Evolutionary conservation across 176 grass and related monocot species (phyloP).

Genomic region (Tillandsia leiboldiana): DNA sequence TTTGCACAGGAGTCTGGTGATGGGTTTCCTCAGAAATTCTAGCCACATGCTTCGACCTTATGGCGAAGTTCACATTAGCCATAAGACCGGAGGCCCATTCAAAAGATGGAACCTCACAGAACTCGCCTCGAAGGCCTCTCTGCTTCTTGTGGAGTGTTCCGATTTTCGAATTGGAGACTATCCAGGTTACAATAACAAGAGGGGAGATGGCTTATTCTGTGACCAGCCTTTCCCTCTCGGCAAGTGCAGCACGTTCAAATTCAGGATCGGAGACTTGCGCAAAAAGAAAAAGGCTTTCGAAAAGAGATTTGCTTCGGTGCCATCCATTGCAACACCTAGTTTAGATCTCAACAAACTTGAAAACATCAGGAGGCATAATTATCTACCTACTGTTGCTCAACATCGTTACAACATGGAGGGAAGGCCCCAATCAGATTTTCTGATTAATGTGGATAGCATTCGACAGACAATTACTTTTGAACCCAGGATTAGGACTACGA

Average conservation of each 20-base stretch:
- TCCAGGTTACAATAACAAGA: conserved; percentile 56
- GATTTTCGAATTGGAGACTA: conserved; percentile 36
- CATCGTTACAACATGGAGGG: neutral
- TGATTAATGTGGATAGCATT: neutral
- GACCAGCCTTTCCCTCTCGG: conserved; percentile 36
- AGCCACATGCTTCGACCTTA: conserved; percentile 19
- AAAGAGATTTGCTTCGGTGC: neutral
- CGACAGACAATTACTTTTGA: neutral
- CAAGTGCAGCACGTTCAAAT: conserved; percentile 35
- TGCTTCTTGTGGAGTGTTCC: conserved; percentile 8
- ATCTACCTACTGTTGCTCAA: neutral
- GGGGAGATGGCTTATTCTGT: conserved; percentile 32
- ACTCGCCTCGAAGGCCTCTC: conserved; percentile 27
- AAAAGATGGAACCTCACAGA: conserved; percentile 32
- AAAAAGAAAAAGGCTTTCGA: neutral
- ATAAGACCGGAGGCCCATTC: conserved; percentile 30
- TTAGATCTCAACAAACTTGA: neutral
- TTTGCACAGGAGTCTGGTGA: conserved; percentile 29
- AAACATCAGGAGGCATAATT: neutral
- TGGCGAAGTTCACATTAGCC: conserved; percentile 63
- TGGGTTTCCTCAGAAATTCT: conserved; percentile 29
- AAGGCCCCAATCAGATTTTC: conserved; percentile 4
- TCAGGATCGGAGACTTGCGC: conserved; percentile 7
- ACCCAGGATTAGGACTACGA: neutral
- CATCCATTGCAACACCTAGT: neutral